Conservation (phyloP, 148 eudicot species). For the Chenopodium album region DNA sequence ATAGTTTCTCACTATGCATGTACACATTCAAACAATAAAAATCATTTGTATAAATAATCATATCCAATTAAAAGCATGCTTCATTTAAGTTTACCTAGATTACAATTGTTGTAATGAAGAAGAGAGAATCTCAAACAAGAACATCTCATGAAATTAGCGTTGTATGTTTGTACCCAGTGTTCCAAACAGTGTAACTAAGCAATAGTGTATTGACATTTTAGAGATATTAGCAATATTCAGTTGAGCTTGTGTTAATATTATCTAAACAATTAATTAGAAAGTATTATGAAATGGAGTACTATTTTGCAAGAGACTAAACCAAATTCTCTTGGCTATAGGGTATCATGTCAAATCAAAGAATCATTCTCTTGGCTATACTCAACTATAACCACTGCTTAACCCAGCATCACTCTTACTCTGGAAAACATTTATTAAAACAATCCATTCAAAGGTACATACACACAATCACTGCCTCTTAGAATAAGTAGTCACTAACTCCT, state of each 20-base stretch:
- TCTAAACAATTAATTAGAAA: not conserved
- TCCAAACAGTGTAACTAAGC: not conserved
- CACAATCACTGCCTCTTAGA: not conserved
- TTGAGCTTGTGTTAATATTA: not conserved
- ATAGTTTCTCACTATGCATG: too few species aligned
- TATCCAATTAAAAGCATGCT: too few species aligned
- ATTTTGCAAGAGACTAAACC: not conserved
- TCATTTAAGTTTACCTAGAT: too few species aligned
- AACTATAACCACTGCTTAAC: not conserved
- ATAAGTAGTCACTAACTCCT: not conserved
- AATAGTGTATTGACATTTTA: not conserved
- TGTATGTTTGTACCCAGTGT: not conserved
- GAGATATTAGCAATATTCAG: not conserved
- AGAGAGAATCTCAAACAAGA: too few species aligned
- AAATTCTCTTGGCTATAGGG: not conserved
- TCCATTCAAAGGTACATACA: not conserved
- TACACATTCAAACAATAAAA: too few species aligned
- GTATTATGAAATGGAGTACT: not conserved
- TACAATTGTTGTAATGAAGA: too few species aligned
- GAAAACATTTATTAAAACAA: not conserved
- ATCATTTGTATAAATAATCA: too few species aligned
- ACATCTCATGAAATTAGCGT: too few species aligned
- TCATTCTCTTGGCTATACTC: too few species aligned
- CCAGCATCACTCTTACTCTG: not conserved
- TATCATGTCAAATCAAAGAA: too few species aligned